These are phyloP conservation scores for Warburgia ugandensis DNA, from an alignment of 164 flowering plant genomes.

Conservation along the genomic window DNA sequence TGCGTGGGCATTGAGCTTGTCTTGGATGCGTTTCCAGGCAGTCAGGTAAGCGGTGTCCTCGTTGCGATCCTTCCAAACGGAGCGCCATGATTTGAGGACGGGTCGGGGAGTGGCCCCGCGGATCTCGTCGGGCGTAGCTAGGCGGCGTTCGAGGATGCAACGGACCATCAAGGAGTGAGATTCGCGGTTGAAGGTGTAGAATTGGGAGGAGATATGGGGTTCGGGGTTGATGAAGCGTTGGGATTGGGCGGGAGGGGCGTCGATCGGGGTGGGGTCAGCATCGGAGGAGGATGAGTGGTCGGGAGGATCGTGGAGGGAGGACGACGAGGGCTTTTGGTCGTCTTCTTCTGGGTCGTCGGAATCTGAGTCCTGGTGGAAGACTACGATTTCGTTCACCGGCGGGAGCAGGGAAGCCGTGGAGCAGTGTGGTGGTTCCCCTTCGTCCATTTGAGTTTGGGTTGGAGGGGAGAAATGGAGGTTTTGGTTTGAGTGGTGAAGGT, in stretches of 20 bases:
- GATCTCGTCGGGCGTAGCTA: slow-evolving; percentile 75
- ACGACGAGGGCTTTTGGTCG: slow-evolving; percentile 18
- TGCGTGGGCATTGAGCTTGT: slow-evolving; percentile 63
- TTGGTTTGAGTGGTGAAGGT: too few species aligned
- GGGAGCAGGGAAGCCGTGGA: too few species aligned
- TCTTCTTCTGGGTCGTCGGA: slow-evolving; percentile 22
- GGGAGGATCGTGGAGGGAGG: slow-evolving; percentile 12
- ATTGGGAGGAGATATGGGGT: slow-evolving; percentile 83
- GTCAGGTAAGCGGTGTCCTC: slow-evolving; percentile 93
- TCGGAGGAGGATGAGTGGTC: slow-evolving; percentile 27
- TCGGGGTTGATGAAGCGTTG: slow-evolving; percentile 48
- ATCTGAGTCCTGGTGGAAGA: slow-evolving; percentile 37
- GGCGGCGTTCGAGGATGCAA: slow-evolving; percentile 56
- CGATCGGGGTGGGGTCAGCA: slow-evolving; percentile 8
- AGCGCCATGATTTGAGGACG: slow-evolving; percentile 80
- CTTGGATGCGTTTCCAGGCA: slow-evolving; percentile 98
- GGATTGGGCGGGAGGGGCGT: not conserved
- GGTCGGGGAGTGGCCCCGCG: slow-evolving; percentile 58
- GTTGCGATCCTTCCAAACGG: slow-evolving; percentile 97
- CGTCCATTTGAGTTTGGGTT: too few species aligned
- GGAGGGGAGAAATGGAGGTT: too few species aligned
- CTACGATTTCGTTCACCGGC: slow-evolving; percentile 40
- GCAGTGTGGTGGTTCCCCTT: too few species aligned
- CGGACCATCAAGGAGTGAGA: slow-evolving; percentile 83
- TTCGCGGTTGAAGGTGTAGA: slow-evolving; percentile 81